Percentiles rank a stretch among this genome's conserved stretches.
These are phyloP conservation scores for Nakazawaea wyomingensis DNA, from an alignment of 805 yeast genomes.

Conservation along the genomic window DNA sequence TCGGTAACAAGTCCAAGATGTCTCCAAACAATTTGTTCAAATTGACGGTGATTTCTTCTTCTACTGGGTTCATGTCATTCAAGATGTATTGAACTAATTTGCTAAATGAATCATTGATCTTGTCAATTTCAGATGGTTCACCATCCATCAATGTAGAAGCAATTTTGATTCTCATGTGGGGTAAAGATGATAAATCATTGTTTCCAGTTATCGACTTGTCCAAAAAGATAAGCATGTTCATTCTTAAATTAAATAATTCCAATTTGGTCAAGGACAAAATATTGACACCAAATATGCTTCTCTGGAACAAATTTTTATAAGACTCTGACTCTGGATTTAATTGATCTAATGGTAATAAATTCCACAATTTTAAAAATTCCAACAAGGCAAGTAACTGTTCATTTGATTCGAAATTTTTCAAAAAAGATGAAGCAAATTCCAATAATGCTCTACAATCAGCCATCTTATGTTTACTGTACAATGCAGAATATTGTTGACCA, in stretches of 20 bases:
- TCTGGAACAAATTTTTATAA: slow-evolving; percentile 35
- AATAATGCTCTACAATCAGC: slow-evolving; percentile 63
- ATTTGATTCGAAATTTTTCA: slow-evolving; percentile 59
- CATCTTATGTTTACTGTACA: slow-evolving; percentile 48
- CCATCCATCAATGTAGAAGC: slow-evolving; percentile 27
- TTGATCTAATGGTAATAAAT: slow-evolving; percentile 35
- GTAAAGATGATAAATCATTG: slow-evolving; percentile 32
- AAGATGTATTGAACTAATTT: slow-evolving; percentile 30
- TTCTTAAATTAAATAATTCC: slow-evolving; percentile 45
- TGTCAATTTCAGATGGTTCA: slow-evolving; percentile 17
- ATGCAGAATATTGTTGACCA: slow-evolving; percentile 68
- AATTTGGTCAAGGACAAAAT: slow-evolving; percentile 43
- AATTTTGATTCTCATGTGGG: slow-evolving; percentile 37
- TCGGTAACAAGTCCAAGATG: slow-evolving; percentile 67
- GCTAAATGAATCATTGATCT: slow-evolving; percentile 22
- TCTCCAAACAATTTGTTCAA: slow-evolving; percentile 56
- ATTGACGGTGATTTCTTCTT: slow-evolving; percentile 32
- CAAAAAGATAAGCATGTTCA: slow-evolving; percentile 51
- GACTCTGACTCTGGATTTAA: slow-evolving; percentile 31
- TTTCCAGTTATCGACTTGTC: slow-evolving; percentile 42
- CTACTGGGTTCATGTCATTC: slow-evolving; percentile 32
- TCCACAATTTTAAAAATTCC: slow-evolving; percentile 49
- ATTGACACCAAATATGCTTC: slow-evolving; percentile 61
- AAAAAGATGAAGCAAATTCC: slow-evolving; percentile 68
- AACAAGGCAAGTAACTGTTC: slow-evolving; percentile 60